phyloP scores from a whole-genome alignment of 495 filamentous ascomycete genomes.

The Trichoderma orchidacearum region DNA sequence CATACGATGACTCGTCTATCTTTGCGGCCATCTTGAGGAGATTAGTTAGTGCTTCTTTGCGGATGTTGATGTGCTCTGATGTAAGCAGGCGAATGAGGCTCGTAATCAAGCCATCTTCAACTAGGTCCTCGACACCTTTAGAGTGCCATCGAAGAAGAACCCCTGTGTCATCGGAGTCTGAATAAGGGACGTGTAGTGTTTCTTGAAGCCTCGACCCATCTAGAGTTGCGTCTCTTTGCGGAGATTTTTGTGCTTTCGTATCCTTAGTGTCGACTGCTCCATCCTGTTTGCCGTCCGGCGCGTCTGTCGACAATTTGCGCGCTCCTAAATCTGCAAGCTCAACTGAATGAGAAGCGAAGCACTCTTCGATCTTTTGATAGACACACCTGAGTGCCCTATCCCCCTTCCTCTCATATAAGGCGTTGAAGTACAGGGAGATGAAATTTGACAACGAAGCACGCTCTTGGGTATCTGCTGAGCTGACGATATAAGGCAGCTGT shows the following conservation, averaged over 20 bases:
- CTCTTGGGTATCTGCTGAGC: constrained; percentile 24
- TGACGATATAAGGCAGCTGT: constrained; percentile 59
- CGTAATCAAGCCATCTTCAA: constrained; percentile 56
- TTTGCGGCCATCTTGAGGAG: constrained; percentile 50
- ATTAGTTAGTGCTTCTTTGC: constrained; percentile 59
- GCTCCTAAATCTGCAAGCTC: not conserved
- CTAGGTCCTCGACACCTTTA: constrained; percentile 57
- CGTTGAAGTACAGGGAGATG: constrained; percentile 34
- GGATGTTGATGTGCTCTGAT: constrained; percentile 57
- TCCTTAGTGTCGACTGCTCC: not conserved
- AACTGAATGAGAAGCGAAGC: not conserved
- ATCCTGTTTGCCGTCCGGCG: not conserved
- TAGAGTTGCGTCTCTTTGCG: not conserved
- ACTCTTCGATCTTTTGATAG: not conserved
- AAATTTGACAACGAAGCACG: constrained; percentile 36
- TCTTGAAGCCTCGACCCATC: constrained; percentile 14
- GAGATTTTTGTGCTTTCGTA: not conserved
- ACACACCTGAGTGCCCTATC: not conserved
- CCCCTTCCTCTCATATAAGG: constrained; percentile 9
- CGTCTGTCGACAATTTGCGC: not conserved
- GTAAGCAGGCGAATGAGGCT: constrained; percentile 61
- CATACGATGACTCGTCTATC: constrained; percentile 55
- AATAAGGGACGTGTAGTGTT: constrained; percentile 16
- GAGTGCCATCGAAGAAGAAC: constrained; percentile 53
- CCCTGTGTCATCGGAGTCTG: constrained; percentile 37